Evolutionary conservation across 768 basidiomycete genomes (phyloP), one percentile per base, ranked within the genome.

Genomic region (Boletellus ananas): DNA sequence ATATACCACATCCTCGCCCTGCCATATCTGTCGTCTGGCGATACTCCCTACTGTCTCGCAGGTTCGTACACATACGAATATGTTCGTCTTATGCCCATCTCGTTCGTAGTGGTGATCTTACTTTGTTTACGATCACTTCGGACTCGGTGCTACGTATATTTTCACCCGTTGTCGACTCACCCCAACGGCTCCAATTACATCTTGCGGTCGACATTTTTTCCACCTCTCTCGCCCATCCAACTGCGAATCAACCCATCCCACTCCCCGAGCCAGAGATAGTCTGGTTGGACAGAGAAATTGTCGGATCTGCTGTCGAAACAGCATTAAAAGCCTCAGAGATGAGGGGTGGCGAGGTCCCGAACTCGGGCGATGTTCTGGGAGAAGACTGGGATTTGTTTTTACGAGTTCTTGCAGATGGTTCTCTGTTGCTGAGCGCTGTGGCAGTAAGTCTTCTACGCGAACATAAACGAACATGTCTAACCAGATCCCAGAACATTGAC

Each of bases 81-180:
- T 41, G 27, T 48, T n/a, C 29, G 12, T 45, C 47, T 36, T 31
- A 37, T 34, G n/a, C 48, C 46, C 35, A 54, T 25, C 29, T 44
- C 50, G 38, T 57, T 34, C 36, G 27, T 55, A 90, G 89, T 36
- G 83, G 86, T 59, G 87, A 90, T 62, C 72, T 85, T 2, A 81
- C 86, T 47, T 74, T 95, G 3, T 94, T 89, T 64, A 93, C 91
- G 33, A 78, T 90, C 52, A 91, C 94, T 13, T 79, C 82, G 21
- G 89, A 94, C 59, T 80, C 88, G 1, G 86, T 85, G 5, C 65
- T 95, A 33, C 83, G 94, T 20, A 82, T 96, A 60, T 94, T 90
- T 66, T 72, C 89, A 31, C 90, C 94, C 6, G 90, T 96, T 12
- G 71, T 96, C 39, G 94, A 96, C 65, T 81, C 84, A 14, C 91